phyloP scores from a whole-genome alignment of 2,329 filamentous ascomycete genomes.

The Annulohypoxylon truncatum region DNA sequence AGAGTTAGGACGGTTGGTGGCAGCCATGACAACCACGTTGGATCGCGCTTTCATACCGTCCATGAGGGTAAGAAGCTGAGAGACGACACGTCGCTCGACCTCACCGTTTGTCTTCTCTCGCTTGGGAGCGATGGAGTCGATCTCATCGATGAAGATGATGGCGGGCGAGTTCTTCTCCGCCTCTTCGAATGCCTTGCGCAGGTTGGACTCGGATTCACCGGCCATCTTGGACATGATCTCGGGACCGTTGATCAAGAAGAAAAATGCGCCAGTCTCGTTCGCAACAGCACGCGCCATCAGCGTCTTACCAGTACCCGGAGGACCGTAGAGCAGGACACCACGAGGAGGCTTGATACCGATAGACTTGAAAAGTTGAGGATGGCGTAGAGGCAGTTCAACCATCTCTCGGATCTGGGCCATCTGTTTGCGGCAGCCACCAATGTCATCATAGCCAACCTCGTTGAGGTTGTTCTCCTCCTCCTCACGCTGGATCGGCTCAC shows the following conservation, averaged over 20 bases:
- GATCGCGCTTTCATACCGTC: constrained; percentile 99
- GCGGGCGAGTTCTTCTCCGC: constrained; percentile 99
- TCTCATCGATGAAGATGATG: constrained; percentile 99
- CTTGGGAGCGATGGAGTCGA: constrained; percentile 99
- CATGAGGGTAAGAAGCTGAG: constrained; percentile 95
- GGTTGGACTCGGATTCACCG: constrained; percentile 97
- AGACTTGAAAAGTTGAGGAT: constrained; percentile 99
- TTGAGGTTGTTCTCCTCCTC: constrained; percentile 99
- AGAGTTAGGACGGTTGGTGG: constrained; percentile 98
- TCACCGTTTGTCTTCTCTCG: constrained; percentile 99
- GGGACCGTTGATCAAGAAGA: constrained; percentile 99
- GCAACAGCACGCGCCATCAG: constrained; percentile 98
- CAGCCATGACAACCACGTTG: constrained; percentile 99
- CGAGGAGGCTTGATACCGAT: constrained; percentile 99
- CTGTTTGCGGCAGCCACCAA: constrained; percentile 98
- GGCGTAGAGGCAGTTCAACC: constrained; percentile 94
- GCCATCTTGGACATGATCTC: constrained; percentile 99
- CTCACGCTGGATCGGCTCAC: constrained; percentile 93
- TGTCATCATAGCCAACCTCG: constrained; percentile 98
- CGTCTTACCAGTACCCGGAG: constrained; percentile 99
- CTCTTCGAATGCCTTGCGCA: constrained; percentile 99
- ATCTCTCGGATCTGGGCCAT: constrained; percentile 99
- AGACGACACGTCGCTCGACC: constrained; percentile 97
- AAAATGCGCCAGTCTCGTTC: constrained; percentile 99
- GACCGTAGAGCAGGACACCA: constrained; percentile 95